Evolutionary conservation across 164 flowering plant species (phyloP).

Genomic region (Stephania cephalantha): DNA sequence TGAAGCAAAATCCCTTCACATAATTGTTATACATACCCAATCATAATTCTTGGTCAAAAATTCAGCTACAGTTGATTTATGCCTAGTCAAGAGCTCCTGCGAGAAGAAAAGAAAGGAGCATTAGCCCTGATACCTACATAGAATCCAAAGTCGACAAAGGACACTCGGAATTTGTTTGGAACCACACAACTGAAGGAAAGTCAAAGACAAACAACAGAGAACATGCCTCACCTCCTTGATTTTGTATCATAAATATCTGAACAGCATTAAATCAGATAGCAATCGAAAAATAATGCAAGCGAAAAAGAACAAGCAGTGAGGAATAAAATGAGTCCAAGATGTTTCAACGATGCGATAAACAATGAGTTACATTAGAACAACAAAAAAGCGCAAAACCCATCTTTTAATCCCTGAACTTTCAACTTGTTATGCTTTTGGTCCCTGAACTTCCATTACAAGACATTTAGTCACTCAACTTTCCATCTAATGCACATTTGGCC

Average conservation of each 20-base stretch:
- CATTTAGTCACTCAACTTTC: too few species aligned
- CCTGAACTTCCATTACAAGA: too few species aligned
- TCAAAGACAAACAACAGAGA: not conserved
- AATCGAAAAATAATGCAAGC: not conserved
- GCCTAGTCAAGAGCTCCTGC: slow-evolving; percentile 94
- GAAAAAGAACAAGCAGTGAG: not conserved
- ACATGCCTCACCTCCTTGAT: not conserved
- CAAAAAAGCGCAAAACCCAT: too few species aligned
- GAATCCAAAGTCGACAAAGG: not conserved
- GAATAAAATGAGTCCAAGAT: not conserved
- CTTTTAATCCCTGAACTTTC: too few species aligned
- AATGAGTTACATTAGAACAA: not conserved
- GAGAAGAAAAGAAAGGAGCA: slow-evolving; percentile 15
- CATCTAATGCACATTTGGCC: too few species aligned
- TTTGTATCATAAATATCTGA: not conserved
- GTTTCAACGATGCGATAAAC: not conserved
- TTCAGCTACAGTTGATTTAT: slow-evolving; percentile 95
- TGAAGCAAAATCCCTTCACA: too few species aligned
- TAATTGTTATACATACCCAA: slow-evolving; percentile 48
- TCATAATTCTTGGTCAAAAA: slow-evolving; percentile 90
- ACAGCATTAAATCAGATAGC: not conserved
- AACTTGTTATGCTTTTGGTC: too few species aligned
- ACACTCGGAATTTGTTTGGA: not conserved
- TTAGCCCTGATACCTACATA: not conserved
- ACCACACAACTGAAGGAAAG: not conserved